Base-by-base conservation (phyloP, 2,329 filamentous ascomycete species). In the Neonectria sp. region DNA sequence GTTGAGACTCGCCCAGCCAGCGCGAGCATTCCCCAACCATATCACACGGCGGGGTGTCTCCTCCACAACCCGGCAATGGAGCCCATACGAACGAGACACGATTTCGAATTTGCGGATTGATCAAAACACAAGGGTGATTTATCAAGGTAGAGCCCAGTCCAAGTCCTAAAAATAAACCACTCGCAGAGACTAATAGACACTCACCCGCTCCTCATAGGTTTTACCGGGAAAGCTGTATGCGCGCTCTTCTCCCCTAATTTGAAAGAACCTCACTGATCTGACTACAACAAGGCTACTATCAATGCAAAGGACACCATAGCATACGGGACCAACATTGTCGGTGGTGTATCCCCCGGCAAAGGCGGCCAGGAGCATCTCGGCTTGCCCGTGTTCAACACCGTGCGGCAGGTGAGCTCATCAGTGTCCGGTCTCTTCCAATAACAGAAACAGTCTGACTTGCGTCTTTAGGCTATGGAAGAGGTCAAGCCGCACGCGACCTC, bases 401-500 rank as follows among this genome's bases (percentile, higher is more conserved):
- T 82, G 3, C 60, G 48, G 35, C 73, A 82, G 73, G 80, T 80
- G 60, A 21, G 21, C 21, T 21, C 21, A 21, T 21, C 21, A 21
- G 21, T 21, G 21, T 2, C 21, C 21, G 2, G 21, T 21, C 21
- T 21, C 21, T 21, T 21, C 21, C 21, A 21, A 21, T 21, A 13
- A 15, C 37, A 15, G 11, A 40, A 11, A 9, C 17, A 65, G 15
- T 9, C 2, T 45, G 24, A 5, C 37, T 24, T 25, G 53, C 24
- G 6, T 2, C 0, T 53, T 1, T 27, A 82, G 80, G 80, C 81
- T 1, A 76, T 82, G 70, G 35, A 71, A 2, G 24, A 72, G 3
- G 75, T 81, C 8, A 77, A 78, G 6, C 91, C 92, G 0, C 88
- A 93, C 78, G 92, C 91, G 9, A 92, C 90, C 9, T 90, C 90